Evolutionary conservation across 257 asterid genomes (phyloP).

Genomic region (Perilla frutescens): DNA sequence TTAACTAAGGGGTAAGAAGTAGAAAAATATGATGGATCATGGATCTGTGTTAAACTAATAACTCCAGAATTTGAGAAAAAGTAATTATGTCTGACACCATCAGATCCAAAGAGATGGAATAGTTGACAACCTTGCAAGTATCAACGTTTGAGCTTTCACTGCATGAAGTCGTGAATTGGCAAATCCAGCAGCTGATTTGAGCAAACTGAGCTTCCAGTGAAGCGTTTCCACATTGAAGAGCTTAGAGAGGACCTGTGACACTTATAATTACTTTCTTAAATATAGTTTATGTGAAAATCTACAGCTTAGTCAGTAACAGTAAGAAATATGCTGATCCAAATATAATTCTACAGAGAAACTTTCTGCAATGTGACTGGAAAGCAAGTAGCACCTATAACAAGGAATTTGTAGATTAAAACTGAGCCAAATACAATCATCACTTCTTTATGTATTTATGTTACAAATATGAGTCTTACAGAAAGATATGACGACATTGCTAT

Average conservation of each 20-base stretch:
- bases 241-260: conserved; percentile 59
- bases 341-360: background rate
- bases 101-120: conserved; percentile 15
- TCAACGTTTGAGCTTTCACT: conserved; percentile 74
- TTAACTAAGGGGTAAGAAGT: background rate
- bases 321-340: conserved; percentile 4
- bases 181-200: conserved; percentile 72
- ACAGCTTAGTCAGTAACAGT: background rate
- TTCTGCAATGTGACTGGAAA: too few relatives aligned
- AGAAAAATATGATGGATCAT: background rate
- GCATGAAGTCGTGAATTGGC: conserved; percentile 93
- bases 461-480: conserved; percentile 58
- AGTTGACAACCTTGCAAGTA: conserved; percentile 67
- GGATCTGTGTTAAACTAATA: background rate
- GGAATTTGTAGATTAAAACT: too few relatives aligned
- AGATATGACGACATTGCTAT: conserved; percentile 59
- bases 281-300: background rate
- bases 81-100: background rate
- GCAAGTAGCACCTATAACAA: background rate
- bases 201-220: conserved; percentile 70
- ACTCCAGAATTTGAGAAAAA: background rate
- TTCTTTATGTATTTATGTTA: background rate
- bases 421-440: too few relatives aligned
- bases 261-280: conserved; percentile 47
- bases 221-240: conserved; percentile 56